Conservation (phyloP, 2,329 filamentous ascomycete genomes). For the Colletotrichum sojae region DNA sequence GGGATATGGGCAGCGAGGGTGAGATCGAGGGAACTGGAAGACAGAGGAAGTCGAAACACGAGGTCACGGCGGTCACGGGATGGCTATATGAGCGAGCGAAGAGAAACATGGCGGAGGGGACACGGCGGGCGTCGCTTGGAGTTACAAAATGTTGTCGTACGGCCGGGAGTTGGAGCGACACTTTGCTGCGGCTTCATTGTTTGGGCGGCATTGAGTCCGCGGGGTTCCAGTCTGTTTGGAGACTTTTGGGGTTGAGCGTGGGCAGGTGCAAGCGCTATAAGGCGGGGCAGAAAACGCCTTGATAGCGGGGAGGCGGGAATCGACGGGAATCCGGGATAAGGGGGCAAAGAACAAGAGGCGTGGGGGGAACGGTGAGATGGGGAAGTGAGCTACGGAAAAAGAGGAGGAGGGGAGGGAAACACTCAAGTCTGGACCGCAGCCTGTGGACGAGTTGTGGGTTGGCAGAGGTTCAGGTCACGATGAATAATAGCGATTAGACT, state of each 20-base stretch:
- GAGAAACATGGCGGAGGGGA: constrained; percentile 1
- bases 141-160: constrained; percentile 16
- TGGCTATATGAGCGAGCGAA: constrained; percentile 22
- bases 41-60: not conserved
- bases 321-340: constrained; percentile 4
- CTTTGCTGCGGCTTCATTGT: constrained; percentile 16
- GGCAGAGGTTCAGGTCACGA: constrained; percentile 17
- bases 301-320: constrained; percentile 17
- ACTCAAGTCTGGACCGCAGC: not conserved
- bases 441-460: not conserved
- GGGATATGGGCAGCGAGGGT: not conserved
- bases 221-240: not conserved
- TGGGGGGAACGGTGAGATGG: not conserved
- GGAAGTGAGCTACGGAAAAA: too few relatives aligned
- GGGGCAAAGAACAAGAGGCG: not conserved
- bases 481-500: constrained; percentile 12
- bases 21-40: not conserved
- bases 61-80: constrained; percentile 16
- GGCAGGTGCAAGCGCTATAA: constrained; percentile 38
- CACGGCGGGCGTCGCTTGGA: constrained; percentile 29
- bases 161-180: constrained; percentile 7
- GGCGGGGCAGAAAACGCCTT: constrained; percentile 9
- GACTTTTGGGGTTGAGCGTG: not conserved
- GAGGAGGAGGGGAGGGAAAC: too few relatives aligned
- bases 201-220: constrained; percentile 31